Evolutionary conservation across 495 filamentous ascomycete genomes (phyloP), one percentile per base, ranked within the genome.

Genomic region (Hyaloscypha finlandica): DNA sequence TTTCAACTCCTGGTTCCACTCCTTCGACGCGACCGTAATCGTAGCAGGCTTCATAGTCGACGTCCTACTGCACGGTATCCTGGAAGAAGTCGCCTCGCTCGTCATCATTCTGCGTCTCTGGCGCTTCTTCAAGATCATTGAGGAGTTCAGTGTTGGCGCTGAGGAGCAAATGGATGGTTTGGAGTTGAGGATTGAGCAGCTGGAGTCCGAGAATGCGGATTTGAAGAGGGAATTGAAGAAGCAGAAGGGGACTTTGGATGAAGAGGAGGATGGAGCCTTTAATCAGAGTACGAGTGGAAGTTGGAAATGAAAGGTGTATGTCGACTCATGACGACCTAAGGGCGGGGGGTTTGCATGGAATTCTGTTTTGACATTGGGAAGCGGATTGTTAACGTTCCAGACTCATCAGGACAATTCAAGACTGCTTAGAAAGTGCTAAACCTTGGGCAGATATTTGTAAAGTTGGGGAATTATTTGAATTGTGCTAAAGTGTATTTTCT

Each of bases 71-170:
- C 82, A 81, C 59, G 87, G 87, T 57, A 74, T 85, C 4, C 74
- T 83, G 5, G 84, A 87, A 73, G 84, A 90, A 74, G 80, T 89
- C 6, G 87, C 82, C 5, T 87, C 85, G 4, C 77, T 90, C 2
- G 81, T 90, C 35, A 80, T 91, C 55, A 77, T 88, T 3, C 74
- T 91, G 60, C 82, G 89, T 61, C 77, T 92, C 1, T 89, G 88
- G 86, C 82, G 89, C 31, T 81, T 92, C 39, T 84, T 90, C 70
- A 88, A 90, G 77, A 88, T 90, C 60, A 79, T 87, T 19, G 86
- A 90, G 61, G 87, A 89, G 75, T 76, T 89, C 58, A 81, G 81
- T 32, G 79, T 85, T n/a, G 85, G 82, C 5, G 84, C 83, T 33
- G 74, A 81, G 39, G 86, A 89, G 75, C 77, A 83, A 68, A 78